Evolutionary conservation across 495 filamentous ascomycete genomes (phyloP), one percentile per base, ranked within the genome.

Genomic region (Pyrenula aspistea): DNA sequence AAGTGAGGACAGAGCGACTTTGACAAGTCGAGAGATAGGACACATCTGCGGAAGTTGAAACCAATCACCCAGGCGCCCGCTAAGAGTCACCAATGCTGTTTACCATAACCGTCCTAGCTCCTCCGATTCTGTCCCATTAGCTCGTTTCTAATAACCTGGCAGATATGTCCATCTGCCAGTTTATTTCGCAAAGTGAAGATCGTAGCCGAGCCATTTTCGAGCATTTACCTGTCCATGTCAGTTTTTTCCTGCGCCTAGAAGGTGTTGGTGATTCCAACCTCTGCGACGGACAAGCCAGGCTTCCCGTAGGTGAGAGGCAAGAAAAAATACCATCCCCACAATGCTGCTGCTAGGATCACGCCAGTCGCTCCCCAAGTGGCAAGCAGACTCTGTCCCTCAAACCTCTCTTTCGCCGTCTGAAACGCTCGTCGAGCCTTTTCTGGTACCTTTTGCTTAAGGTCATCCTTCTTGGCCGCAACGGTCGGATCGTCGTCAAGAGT

Each of bases 151-250:
- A n/a, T n/a, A n/a, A n/a, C n/a, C n/a, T n/a, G n/a, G n/a, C n/a
- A n/a, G n/a, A n/a, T n/a, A n/a, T 42, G 8, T 42, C 31, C 15
- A 15, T 15, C 31, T 15, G 31, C 15, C 31, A 8, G 31, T 42
- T 73, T 87, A 98, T 81, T 98, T 98, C 42, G 93, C 93, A 73
- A 97, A 98, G 75, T 98, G 93, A 68, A 98, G 78, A 71, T 98
- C 93, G 68, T 98, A 98, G 51, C 86, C 85, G 65, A 97, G 75
- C 93, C 91, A 98, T 74, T 95, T 95, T 69, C 93, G 82, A 53
- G 88, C 82, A 55, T 85, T 68, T 49, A 98, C 91, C 63, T 89
- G 77, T 4, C 8, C 15, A 42, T 15, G 31, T 8, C 31, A 42
- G 15, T 42, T 42, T 8, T 15, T 8, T 42, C 15, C 4, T 4